These are phyloP conservation scores for Setaria viridis DNA, from an alignment of 202 grass and related monocot genomes.

Conservation along the genomic window DNA sequence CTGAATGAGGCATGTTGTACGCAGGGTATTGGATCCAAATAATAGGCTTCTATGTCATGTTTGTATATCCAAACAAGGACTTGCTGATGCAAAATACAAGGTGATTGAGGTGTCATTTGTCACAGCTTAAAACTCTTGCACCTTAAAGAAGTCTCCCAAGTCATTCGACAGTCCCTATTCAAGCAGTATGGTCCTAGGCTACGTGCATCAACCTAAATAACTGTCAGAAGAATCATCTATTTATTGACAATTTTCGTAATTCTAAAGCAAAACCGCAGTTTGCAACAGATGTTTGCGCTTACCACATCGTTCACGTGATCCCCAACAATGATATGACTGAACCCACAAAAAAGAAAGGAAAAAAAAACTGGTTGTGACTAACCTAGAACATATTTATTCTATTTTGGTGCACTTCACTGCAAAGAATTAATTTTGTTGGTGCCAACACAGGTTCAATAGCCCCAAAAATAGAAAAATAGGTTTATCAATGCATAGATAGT, in stretches of 20 bases:
- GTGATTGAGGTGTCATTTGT: no score
- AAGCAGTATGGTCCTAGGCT: no score
- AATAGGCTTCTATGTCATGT: no score
- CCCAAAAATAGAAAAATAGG: conserved; percentile 3
- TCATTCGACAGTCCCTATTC: no score
- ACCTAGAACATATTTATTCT: conserved; percentile 32
- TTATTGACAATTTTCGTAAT: no score
- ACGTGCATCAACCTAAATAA: no score
- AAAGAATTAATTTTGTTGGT: background rate
- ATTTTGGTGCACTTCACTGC: conserved; percentile 14
- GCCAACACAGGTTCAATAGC: conserved; percentile 1
- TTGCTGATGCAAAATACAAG: no score
- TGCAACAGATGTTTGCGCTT: conserved; percentile 16
- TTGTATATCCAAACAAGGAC: no score
- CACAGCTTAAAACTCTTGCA: no score
- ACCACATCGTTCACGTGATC: background rate
- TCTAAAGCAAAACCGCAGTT: background rate
- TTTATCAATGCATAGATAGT: background rate
- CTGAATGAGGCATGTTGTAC: background rate
- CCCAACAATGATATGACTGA: conserved; percentile 14
- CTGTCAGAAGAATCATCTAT: no score
- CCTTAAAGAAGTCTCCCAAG: no score
- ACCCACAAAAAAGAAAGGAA: background rate
- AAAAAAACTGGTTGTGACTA: conserved; percentile 4
- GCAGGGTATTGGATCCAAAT: no score